Evolutionary conservation across 129 eudicot species (phyloP).

Genomic region (Oenanthe sinensis): DNA sequence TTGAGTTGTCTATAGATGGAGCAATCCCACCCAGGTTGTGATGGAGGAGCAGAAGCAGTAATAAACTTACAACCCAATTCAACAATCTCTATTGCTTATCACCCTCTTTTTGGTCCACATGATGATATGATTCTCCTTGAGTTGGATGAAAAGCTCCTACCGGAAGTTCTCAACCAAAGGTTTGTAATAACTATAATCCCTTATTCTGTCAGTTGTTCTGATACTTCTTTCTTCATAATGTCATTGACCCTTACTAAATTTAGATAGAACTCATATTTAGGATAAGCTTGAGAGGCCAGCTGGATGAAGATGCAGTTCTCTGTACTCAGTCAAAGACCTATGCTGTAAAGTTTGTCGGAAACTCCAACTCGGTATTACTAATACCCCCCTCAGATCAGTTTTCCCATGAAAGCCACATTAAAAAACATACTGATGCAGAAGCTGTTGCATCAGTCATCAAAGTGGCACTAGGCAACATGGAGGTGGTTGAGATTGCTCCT

Average conservation of each 20-base stretch:
- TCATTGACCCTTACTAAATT: neutral
- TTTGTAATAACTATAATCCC: conserved; percentile 15
- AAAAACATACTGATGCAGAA: conserved; percentile 13
- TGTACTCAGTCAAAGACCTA: conserved; percentile 84
- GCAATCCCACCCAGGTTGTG: conserved; percentile 11
- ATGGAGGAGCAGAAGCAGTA: conserved; percentile 76
- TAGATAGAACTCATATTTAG: conserved; percentile 19
- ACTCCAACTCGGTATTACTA: conserved; percentile 83
- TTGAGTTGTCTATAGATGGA: conserved; percentile 22
- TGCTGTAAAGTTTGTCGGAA: conserved; percentile 81
- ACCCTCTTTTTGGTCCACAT: conserved; percentile 75
- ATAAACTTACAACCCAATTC: conserved; percentile 53
- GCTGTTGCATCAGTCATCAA: conserved; percentile 52
- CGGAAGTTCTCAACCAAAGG: conserved; percentile 74
- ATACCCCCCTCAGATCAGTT: conserved; percentile 63
- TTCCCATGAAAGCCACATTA: conserved; percentile 15
- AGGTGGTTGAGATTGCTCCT: conserved; percentile 84
- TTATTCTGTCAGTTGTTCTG: neutral
- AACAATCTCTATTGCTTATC: conserved; percentile 63
- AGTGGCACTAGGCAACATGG: conserved; percentile 82
- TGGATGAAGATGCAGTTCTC: conserved; percentile 88
- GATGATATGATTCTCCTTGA: conserved; percentile 76
- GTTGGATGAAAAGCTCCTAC: conserved; percentile 85
- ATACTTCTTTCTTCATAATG: neutral
- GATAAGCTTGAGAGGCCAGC: conserved; percentile 78